A percentile compares a stretch with the other conserved stretches of the same genome.
Evolutionary conservation across 2,329 filamentous ascomycete genomes (phyloP).

Genomic region (Trichoderma sp.): DNA sequence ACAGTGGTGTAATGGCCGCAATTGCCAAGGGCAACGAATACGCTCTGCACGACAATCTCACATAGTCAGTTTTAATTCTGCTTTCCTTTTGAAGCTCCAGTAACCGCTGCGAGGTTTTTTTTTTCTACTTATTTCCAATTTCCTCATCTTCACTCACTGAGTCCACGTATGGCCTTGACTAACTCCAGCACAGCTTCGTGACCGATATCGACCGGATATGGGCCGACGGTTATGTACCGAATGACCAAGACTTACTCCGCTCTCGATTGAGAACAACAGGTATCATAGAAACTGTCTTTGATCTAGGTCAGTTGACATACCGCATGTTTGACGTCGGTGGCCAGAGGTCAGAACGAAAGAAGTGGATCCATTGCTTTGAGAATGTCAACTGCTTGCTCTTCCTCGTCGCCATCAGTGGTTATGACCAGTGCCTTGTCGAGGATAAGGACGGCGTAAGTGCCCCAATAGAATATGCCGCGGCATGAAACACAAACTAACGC

Average conservation of each 20-base stretch:
- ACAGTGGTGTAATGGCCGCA: slow-evolving; percentile 89
- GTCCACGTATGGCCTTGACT: slow-evolving; percentile 29
- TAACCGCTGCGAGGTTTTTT: background rate
- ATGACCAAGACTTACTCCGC: slow-evolving; percentile 91
- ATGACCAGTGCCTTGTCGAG: slow-evolving; percentile 94
- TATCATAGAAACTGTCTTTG: slow-evolving; percentile 94
- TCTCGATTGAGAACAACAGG: slow-evolving; percentile 97
- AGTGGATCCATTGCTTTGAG: slow-evolving; percentile 99
- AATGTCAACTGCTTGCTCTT: slow-evolving; percentile 95
- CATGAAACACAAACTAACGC: slow-evolving; percentile 29
- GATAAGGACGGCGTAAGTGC: slow-evolving; percentile 75
- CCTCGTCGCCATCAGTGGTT: slow-evolving; percentile 94
- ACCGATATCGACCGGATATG: slow-evolving; percentile 76
- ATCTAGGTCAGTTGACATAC: slow-evolving; percentile 91
- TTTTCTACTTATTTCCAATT: background rate
- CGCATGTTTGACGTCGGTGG: slow-evolving; percentile 98
- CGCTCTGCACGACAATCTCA: slow-evolving; percentile 91
- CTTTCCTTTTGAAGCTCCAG: background rate
- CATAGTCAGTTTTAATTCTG: slow-evolving; percentile 68
- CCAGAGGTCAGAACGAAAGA: slow-evolving; percentile 94
- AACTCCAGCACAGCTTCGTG: slow-evolving; percentile 69
- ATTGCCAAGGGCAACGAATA: slow-evolving; percentile 95
- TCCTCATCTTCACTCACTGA: background rate
- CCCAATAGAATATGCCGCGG: background rate
- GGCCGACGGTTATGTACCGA: slow-evolving; percentile 90